Percentiles rank a stretch among this genome's conserved stretches.
Conservation (phyloP, 495 filamentous ascomycete genomes). For the Daldinia vernicosa region DNA sequence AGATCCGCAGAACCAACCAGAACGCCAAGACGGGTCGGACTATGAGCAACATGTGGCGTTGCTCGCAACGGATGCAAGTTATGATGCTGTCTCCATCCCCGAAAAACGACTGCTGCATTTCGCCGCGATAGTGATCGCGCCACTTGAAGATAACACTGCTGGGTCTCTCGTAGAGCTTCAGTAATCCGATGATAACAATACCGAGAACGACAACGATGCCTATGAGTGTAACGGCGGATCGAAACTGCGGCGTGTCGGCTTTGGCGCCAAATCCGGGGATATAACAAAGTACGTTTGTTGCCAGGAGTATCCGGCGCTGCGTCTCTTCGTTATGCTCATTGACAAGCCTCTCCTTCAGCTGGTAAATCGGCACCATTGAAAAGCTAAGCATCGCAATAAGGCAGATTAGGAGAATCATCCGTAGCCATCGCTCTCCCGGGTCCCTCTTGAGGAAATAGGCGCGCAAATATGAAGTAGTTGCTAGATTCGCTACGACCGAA, state of each 20-base stretch:
- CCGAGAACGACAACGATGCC: conserved; percentile 27
- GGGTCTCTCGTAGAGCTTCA: conserved; percentile 34
- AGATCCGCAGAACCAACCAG: conserved; percentile 39
- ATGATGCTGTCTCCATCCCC: conserved; percentile 35
- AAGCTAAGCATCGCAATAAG: conserved; percentile 33
- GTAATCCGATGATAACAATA: conserved; percentile 21
- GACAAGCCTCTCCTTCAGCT: conserved; percentile 35
- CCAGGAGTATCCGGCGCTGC: conserved; percentile 26
- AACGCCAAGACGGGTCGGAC: conserved; percentile 33
- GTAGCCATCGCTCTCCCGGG: conserved; percentile 35
- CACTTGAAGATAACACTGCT: conserved; percentile 34
- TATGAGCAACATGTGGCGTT: conserved; percentile 35
- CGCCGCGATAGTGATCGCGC: conserved; percentile 36
- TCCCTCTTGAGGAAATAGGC: conserved; percentile 31
- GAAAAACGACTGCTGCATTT: conserved; percentile 38
- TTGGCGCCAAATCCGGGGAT: conserved; percentile 27
- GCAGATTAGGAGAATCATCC: conserved; percentile 28
- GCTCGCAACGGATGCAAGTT: conserved; percentile 42
- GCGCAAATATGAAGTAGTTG: conserved; percentile 35
- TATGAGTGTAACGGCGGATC: conserved; percentile 25
- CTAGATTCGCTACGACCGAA: conserved; percentile 38
- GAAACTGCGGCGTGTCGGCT: conserved; percentile 30
- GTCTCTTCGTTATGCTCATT: conserved; percentile 33
- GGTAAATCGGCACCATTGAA: conserved; percentile 40
- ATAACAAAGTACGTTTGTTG: conserved; percentile 39